These are phyloP conservation scores for Orobanche coerulescens DNA, from an alignment of 257 asterid genomes.

Conservation along the genomic window DNA sequence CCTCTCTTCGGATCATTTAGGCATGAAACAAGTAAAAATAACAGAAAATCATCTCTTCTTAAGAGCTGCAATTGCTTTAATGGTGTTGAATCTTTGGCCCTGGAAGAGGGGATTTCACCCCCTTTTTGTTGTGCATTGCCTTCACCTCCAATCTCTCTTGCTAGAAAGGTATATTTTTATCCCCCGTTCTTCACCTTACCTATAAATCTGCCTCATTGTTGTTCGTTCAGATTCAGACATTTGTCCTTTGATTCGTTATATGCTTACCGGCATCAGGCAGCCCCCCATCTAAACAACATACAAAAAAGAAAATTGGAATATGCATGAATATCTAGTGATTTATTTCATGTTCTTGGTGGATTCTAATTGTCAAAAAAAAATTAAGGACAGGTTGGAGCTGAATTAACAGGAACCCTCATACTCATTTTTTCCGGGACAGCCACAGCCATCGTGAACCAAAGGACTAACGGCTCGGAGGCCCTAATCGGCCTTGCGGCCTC, in stretches of 20 bases:
- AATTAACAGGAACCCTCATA: slow-evolving; percentile 72
- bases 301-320: no score
- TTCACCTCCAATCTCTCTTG: slow-evolving; percentile 64
- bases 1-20: slow-evolving; percentile 54
- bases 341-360: neutral
- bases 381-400: slow-evolving; percentile 79
- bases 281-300: no score
- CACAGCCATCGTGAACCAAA: slow-evolving; percentile 69
- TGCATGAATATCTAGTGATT: no score
- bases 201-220: neutral
- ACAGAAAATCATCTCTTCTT: slow-evolving; percentile 35
- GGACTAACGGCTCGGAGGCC: slow-evolving; percentile 66
- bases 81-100: slow-evolving; percentile 45
- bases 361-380: neutral
- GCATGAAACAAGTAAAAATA: slow-evolving; percentile 27
- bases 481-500: slow-evolving; percentile 66
- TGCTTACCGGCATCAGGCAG: no score
- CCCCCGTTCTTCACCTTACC: neutral
- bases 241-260: neutral
- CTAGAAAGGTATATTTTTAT: slow-evolving; percentile 52
- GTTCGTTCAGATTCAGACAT: neutral
- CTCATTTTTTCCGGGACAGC: slow-evolving; percentile 67
- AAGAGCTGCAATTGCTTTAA: slow-evolving; percentile 59
- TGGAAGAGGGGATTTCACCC: slow-evolving; percentile 64
- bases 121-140: slow-evolving; percentile 55